Percentiles rank a stretch among this genome's conserved stretches.
Conservation (phyloP, 2,329 filamentous ascomycete genomes). For the Gaeumannomyces sp. region DNA sequence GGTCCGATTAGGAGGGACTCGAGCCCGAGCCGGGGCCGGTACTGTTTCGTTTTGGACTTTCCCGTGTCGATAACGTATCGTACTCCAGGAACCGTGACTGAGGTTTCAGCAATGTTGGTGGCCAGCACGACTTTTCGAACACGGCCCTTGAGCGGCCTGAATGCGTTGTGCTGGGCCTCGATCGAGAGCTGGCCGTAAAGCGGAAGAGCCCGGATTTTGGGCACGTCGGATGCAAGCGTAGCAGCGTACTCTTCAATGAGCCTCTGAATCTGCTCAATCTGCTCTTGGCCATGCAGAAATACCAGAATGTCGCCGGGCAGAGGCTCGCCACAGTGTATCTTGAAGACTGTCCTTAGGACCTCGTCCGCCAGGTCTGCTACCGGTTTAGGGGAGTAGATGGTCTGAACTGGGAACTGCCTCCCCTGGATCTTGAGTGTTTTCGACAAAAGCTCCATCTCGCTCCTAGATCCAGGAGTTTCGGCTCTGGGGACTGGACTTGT, state of each 20-base stretch:
- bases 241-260: constrained; percentile 74
- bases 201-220: constrained; percentile 66
- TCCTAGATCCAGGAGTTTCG: constrained; percentile 8
- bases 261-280: constrained; percentile 76
- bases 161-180: constrained; percentile 78
- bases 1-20: constrained; percentile 86
- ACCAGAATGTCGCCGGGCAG: constrained; percentile 91
- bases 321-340: constrained; percentile 80
- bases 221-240: constrained; percentile 67
- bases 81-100: constrained; percentile 90
- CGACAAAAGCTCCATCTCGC: constrained; percentile 29
- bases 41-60: constrained; percentile 92
- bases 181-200: constrained; percentile 88
- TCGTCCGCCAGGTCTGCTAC: constrained; percentile 78
- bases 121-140: constrained; percentile 87
- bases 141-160: constrained; percentile 63
- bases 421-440: constrained; percentile 63
- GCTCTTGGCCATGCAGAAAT: constrained; percentile 88
- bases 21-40: constrained; percentile 74
- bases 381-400: constrained; percentile 66
- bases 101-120: constrained; percentile 98
- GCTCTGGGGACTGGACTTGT: not conserved
- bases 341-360: constrained; percentile 74
- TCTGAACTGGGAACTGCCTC: constrained; percentile 78
- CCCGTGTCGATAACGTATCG: constrained; percentile 88